These are phyloP conservation scores for Puccinia horiana DNA, from an alignment of 1,284 basidiomycete genomes.

Conservation along the genomic window DNA sequence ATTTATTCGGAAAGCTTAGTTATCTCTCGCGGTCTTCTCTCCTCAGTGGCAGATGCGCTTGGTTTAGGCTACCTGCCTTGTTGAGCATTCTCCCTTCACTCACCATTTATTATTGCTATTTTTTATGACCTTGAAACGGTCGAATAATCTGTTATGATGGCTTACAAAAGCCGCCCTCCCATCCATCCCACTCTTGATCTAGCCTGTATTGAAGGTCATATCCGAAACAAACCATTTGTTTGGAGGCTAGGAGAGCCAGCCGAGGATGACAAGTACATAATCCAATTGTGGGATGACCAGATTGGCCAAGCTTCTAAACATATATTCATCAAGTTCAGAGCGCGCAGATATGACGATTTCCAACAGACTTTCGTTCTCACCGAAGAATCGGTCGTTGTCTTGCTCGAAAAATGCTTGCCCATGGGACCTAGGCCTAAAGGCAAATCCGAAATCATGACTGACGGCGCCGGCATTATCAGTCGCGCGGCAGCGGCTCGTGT, in stretches of 20 bases:
- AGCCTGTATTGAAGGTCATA: conserved; percentile 33
- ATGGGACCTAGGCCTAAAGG: conserved; percentile 1
- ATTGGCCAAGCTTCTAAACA: neutral
- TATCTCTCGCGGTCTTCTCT: conserved; percentile 3
- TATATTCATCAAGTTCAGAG: conserved; percentile 31
- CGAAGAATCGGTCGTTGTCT: neutral
- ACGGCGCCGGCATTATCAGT: conserved; percentile 43
- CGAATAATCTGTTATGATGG: neutral
- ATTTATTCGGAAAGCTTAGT: conserved; percentile 23
- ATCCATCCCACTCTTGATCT: neutral
- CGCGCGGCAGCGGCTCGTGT: conserved; percentile 10
- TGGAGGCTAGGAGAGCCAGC: conserved; percentile 17
- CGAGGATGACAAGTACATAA: neutral
- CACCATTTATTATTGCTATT: neutral
- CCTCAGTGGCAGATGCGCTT: conserved; percentile 18
- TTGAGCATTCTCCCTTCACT: neutral
- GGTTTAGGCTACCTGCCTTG: conserved; percentile 34
- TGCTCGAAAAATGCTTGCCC: neutral
- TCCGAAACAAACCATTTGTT: conserved; percentile 18
- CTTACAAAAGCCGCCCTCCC: neutral
- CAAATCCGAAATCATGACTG: conserved; percentile 36
- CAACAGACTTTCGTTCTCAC: neutral
- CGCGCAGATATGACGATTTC: neutral
- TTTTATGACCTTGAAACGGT: neutral
- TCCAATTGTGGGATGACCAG: conserved; percentile 33